Evolutionary conservation across 345 rosid species (phyloP).

Genomic region (Tarenaya hassleriana): DNA sequence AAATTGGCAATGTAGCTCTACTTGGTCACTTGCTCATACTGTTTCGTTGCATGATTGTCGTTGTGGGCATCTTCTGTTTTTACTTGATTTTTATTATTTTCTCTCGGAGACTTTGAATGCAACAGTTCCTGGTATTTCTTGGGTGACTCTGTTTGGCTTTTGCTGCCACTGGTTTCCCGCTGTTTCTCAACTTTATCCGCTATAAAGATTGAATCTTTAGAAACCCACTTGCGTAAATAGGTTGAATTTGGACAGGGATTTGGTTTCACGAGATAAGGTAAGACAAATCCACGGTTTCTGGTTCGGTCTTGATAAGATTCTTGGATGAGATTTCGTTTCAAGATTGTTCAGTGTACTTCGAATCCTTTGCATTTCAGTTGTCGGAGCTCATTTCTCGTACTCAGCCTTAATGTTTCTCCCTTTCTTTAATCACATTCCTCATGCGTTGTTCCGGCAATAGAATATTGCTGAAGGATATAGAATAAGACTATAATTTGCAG

Average conservation of each 20-base stretch:
- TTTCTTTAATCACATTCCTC: neutral
- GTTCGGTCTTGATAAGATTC: neutral
- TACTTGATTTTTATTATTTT: neutral
- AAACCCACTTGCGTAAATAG: conserved; percentile 1
- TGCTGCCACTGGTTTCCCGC: conserved; percentile 9
- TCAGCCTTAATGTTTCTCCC: neutral
- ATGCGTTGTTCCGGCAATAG: too few species aligned
- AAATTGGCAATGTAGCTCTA: conserved; percentile 2
- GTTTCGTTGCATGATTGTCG: neutral
- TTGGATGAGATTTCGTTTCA: too few species aligned
- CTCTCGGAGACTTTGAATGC: neutral
- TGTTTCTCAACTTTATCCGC: neutral
- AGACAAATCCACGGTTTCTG: neutral
- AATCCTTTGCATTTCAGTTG: neutral
- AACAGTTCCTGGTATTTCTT: conserved; percentile 20
- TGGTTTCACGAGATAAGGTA: conserved; percentile 3
- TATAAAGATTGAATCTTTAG: neutral
- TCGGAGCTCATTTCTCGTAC: neutral
- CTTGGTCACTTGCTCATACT: neutral
- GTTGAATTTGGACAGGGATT: conserved; percentile 7
- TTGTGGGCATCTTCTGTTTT: conserved; percentile 4
- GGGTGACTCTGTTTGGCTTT: conserved; percentile 20
- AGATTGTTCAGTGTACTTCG: neutral
- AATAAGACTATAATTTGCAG: neutral
- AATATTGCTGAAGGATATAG: neutral